Evolutionary conservation across 805 yeast species (phyloP).

Genomic region (Metschnikowia chrysomelidarum): DNA sequence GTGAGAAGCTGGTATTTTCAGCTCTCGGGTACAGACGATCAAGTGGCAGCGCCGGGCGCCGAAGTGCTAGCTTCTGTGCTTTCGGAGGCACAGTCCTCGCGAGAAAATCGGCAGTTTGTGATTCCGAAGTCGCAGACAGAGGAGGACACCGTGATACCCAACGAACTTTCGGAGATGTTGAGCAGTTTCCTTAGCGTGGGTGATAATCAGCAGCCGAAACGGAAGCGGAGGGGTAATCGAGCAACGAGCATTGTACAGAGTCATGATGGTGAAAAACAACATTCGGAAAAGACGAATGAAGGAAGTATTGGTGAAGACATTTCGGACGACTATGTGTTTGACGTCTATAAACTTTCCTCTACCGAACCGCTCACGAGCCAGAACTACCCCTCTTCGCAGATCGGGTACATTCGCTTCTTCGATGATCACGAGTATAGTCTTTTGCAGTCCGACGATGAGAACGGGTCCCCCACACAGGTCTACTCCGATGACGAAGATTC

Average conservation of each 20-base stretch:
- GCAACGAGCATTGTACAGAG: not conserved
- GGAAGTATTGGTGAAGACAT: not conserved
- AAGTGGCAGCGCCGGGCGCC: constrained; percentile 15
- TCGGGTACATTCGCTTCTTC: constrained; percentile 53
- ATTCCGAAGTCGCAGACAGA: constrained; percentile 32
- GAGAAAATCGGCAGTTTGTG: constrained; percentile 30
- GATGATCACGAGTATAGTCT: constrained; percentile 53
- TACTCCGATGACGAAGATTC: constrained; percentile 78
- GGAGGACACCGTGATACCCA: constrained; percentile 44
- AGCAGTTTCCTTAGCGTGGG: constrained; percentile 49
- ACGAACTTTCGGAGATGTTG: constrained; percentile 75
- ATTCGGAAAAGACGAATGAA: not conserved
- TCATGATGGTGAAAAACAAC: not conserved
- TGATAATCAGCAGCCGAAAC: constrained; percentile 9
- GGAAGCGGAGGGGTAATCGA: constrained; percentile 15
- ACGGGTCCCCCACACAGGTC: constrained; percentile 21
- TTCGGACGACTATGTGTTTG: constrained; percentile 75
- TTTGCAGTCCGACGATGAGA: constrained; percentile 38
- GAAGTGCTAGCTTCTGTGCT: constrained; percentile 26
- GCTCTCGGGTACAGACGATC: constrained; percentile 36
- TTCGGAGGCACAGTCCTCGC: constrained; percentile 20
- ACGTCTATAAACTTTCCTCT: constrained; percentile 55
- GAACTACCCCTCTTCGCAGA: constrained; percentile 46
- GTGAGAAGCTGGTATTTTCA: constrained; percentile 29
- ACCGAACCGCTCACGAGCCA: constrained; percentile 41